These are phyloP conservation scores for Aspergillus conjunctus DNA, from an alignment of 495 filamentous ascomycete species.

Conservation along the genomic window DNA sequence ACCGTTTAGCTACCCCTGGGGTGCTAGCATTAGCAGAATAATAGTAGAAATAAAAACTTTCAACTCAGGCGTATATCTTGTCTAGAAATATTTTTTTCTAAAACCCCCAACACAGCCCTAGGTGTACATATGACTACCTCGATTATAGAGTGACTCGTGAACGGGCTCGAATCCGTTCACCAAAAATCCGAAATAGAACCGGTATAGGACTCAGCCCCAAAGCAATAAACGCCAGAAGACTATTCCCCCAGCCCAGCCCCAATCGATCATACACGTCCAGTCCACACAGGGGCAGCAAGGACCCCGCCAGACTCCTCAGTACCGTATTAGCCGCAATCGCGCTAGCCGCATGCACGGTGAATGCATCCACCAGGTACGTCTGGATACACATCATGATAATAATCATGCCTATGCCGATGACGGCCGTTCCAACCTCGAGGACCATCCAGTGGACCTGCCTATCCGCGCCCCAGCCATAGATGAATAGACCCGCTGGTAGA, in stretches of 20 bases:
- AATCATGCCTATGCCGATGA: constrained; percentile 58
- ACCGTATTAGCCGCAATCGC: constrained; percentile 27
- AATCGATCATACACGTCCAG: constrained; percentile 47
- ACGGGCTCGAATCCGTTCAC: background rate
- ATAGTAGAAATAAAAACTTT: no score
- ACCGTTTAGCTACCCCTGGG: no score
- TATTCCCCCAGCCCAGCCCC: constrained; percentile 59
- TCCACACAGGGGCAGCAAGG: constrained; percentile 51
- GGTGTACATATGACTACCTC: no score
- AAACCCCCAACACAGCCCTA: no score
- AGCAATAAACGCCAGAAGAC: constrained; percentile 55
- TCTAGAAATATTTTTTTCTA: no score
- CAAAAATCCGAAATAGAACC: background rate
- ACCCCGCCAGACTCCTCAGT: constrained; percentile 18
- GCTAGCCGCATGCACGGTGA: constrained; percentile 60
- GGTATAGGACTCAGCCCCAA: constrained; percentile 52
- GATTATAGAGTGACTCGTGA: background rate
- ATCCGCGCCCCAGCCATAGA: constrained; percentile 66
- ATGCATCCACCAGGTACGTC: constrained; percentile 65
- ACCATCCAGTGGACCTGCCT: constrained; percentile 55
- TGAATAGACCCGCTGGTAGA: constrained; percentile 59
- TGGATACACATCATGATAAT: constrained; percentile 40
- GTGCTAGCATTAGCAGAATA: no score
- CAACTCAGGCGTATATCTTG: no score
- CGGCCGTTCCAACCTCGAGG: constrained; percentile 39